A percentile compares a stretch with the other conserved stretches of the same genome.
These are phyloP conservation scores for Coelastrella sp. DNA, from an alignment of 139 green algal genomes.

Conservation along the genomic window DNA sequence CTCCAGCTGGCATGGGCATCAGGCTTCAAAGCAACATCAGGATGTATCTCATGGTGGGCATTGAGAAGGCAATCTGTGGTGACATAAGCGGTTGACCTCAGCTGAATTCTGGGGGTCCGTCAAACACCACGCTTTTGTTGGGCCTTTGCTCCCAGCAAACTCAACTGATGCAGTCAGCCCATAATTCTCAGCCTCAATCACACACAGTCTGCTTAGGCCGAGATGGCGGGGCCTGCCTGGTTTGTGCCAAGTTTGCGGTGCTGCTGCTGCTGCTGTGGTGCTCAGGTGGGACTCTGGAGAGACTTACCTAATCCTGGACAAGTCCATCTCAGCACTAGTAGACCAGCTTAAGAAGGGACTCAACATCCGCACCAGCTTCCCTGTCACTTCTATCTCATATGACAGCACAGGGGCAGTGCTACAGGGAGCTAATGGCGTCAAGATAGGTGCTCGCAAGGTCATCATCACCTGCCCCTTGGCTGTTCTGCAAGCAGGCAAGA, in stretches of 20 bases:
- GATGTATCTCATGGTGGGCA: too few relatives aligned
- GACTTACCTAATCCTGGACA: slow-evolving; percentile 84
- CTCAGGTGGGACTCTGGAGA: slow-evolving; percentile 73
- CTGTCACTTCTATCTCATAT: slow-evolving; percentile 61
- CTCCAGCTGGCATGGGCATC: too few relatives aligned
- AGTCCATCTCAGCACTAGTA: slow-evolving; percentile 65
- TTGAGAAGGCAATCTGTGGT: too few relatives aligned
- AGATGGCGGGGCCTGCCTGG: too few relatives aligned
- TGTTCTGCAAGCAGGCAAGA: slow-evolving; percentile 60
- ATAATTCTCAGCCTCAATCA: too few relatives aligned
- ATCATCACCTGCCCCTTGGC: slow-evolving; percentile 68
- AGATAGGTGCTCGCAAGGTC: slow-evolving; percentile 39
- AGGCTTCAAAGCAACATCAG: too few relatives aligned
- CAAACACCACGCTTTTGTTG: too few relatives aligned
- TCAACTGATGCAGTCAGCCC: too few relatives aligned
- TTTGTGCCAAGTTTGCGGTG: background rate
- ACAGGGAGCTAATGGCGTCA: slow-evolving; percentile 15
- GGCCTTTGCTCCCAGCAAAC: too few relatives aligned
- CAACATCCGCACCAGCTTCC: slow-evolving; percentile 58
- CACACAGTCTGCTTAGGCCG: too few relatives aligned
- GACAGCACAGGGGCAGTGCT: slow-evolving; percentile 49
- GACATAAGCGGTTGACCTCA: too few relatives aligned
- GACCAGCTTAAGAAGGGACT: slow-evolving; percentile 58
- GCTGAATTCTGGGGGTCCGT: too few relatives aligned
- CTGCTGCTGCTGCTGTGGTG: background rate